These are phyloP conservation scores for Diplocarpon mali DNA, from an alignment of 2,329 filamentous ascomycete genomes.

Conservation along the genomic window DNA sequence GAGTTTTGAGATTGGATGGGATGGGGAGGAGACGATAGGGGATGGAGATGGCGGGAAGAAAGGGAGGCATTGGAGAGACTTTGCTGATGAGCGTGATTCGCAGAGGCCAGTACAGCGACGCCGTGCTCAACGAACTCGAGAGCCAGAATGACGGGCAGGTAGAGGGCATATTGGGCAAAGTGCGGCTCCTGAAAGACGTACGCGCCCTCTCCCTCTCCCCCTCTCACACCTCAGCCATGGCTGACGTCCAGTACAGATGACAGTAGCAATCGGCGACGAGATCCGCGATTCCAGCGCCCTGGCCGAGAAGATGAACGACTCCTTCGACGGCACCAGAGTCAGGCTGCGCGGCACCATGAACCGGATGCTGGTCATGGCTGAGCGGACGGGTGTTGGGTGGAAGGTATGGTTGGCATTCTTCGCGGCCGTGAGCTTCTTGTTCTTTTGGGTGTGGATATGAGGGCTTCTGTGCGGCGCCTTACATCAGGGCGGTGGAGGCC, in stretches of 20 bases:
- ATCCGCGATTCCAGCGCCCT: slow-evolving; percentile 83
- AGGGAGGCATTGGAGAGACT: neutral
- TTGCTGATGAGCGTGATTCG: neutral
- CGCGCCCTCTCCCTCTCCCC: slow-evolving; percentile 28
- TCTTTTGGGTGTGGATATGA: slow-evolving; percentile 87
- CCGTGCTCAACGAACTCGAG: slow-evolving; percentile 85
- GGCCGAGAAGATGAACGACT: slow-evolving; percentile 91
- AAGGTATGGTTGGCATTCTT: slow-evolving; percentile 90
- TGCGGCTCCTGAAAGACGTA: slow-evolving; percentile 80
- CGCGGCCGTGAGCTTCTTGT: slow-evolving; percentile 66
- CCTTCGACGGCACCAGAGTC: slow-evolving; percentile 75
- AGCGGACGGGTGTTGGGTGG: slow-evolving; percentile 91
- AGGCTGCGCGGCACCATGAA: slow-evolving; percentile 89
- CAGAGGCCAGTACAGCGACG: slow-evolving; percentile 85
- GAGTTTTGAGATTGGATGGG: neutral
- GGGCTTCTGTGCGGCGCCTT: slow-evolving; percentile 19
- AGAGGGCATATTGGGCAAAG: slow-evolving; percentile 83
- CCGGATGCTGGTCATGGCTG: slow-evolving; percentile 90
- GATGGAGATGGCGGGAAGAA: neutral
- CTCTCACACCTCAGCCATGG: neutral
- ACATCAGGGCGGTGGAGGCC: neutral
- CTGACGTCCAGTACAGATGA: slow-evolving; percentile 49
- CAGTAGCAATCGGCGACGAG: slow-evolving; percentile 85
- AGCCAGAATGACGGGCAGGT: slow-evolving; percentile 90
- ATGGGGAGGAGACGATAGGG: neutral